Evolutionary conservation across 345 rosid genomes (phyloP), one percentile per base, ranked within the genome.

Genomic region (Euphorbia peplus): DNA sequence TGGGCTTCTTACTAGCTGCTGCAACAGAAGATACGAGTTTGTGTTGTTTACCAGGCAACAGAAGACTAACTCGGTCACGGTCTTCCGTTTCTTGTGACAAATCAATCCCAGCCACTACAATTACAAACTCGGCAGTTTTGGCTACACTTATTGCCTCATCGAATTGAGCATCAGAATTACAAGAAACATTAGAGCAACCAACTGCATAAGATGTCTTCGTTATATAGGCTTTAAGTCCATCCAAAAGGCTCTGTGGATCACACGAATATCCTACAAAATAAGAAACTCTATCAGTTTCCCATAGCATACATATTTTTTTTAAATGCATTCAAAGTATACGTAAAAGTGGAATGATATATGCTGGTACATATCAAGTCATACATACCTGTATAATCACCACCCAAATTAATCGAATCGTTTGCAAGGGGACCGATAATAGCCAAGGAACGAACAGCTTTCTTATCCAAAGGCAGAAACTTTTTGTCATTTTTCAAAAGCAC

Each of bases 1-100:
- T 72, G 0, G 95, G 97, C 56, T 81, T 83, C 76, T 83, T 81
- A 76, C 90, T 89, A 22, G 68, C 83, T 46, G 81, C 77, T 29
- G 92, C 88, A 75, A 93, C 54, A 46, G 88, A 83, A 68, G 87
- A 79, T 41, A 93, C 87, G 19, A 93, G 82, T 37, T 70, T 79
- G 84, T 60, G 81, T 73, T 93, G 98, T 72, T 85, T 83, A 74
- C 97, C 98, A 39, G 98, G 98, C 64, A 91, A 83, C 70, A 88
- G 86, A 67, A 93, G 98, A 82, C 88, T 88, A 71, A 80, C 77
- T 53, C 97, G 80, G 70, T 93, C 98, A 26, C 22, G 86, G 71
- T 93, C 98, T 81, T 93, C 97, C 28, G 86, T 86, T 83, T 93
- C 97, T 72, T 89, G 97, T 19, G 96, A 76, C 71, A 85, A 79